Evolutionary conservation across 2,329 filamentous ascomycete species (phyloP), one percentile per base, ranked within the genome.

Genomic region (Stachybotrys elegans): DNA sequence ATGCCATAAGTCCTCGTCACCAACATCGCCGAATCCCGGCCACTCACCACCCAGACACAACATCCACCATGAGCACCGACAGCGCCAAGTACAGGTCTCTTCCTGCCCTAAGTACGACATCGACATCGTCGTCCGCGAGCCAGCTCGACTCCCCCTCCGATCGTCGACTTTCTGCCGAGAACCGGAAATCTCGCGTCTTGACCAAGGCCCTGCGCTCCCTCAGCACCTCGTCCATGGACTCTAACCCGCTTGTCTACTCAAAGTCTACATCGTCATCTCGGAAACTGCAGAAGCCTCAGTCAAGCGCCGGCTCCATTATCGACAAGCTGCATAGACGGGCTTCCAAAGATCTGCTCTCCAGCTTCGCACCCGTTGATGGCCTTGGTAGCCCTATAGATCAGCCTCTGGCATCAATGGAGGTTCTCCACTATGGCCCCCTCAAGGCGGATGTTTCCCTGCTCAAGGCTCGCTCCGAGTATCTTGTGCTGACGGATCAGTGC

Each of bases 401-500:
- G 14, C 56, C 62, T 4, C 64, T 66, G 36, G 51, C 57, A 2
- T 51, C 58, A 12, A 68, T 70, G 63, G 65, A 66, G 29, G 52
- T 75, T 16, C 49, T 73, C 32, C 69, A 69, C 38, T 68, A 67
- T 40, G 72, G 72, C 3, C 59, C 69, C 14, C 61, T 80, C 27
- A 76, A 77, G 53, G 59, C 69, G 1, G 73, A 78, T 45, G 59
- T 70, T 5, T 71, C 72, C 17, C 58, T 76, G 3, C 61, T 75
- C 48, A 77, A 75, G 46, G 61, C 69, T 2, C 72, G 71, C 27
- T 62, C 68, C 40, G 71, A 73, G 44, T 78, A 76, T 47, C 55
- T 80, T 11, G 75, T 79, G 22, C 59, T 78, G 20, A 76, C 77
- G 3, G 61, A 73, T 23, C 66, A 70, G 34, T 71, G 71, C 42